Evolutionary conservation across 306 rosid genomes (phyloP).

Genomic region (Malus sieversii): DNA sequence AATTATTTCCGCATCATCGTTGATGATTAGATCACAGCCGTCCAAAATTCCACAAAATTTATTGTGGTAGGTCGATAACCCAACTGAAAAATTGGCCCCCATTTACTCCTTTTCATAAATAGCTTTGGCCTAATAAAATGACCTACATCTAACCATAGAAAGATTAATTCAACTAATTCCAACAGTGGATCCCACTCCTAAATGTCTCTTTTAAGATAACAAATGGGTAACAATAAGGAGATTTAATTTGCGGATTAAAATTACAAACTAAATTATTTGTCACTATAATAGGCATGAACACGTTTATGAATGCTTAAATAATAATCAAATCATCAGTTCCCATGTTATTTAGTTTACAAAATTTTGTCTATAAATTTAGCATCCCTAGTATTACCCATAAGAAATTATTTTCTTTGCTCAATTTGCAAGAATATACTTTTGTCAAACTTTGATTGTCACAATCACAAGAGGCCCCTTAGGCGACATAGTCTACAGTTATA

Average conservation of each 20-base stretch:
- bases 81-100: conserved; percentile 59
- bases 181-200: conserved; percentile 57
- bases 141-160: conserved; percentile 27
- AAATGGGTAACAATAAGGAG: too few relatives aligned
- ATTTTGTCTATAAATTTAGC: too few relatives aligned
- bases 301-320: too few relatives aligned
- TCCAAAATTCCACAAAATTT: conserved; percentile 46
- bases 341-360: too few relatives aligned
- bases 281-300: too few relatives aligned
- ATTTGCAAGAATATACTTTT: conserved; percentile 26
- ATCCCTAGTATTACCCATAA: too few relatives aligned
- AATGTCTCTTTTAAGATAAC: background rate
- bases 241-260: too few relatives aligned
- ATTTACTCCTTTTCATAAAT: conserved; percentile 73
- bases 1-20: background rate
- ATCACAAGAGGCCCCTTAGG: conserved; percentile 54
- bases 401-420: conserved; percentile 7
- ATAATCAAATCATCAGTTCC: too few relatives aligned
- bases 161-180: conserved; percentile 25
- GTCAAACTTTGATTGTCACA: conserved; percentile 47
- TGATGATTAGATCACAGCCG: conserved; percentile 25
- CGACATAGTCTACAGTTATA: conserved; percentile 37
- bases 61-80: conserved; percentile 66
- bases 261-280: too few relatives aligned
- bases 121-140: conserved; percentile 51